Evolutionary conservation across 2,329 filamentous ascomycete species (phyloP), one percentile per base, ranked within the genome.

Genomic region (Colletotrichum eleusines): DNA sequence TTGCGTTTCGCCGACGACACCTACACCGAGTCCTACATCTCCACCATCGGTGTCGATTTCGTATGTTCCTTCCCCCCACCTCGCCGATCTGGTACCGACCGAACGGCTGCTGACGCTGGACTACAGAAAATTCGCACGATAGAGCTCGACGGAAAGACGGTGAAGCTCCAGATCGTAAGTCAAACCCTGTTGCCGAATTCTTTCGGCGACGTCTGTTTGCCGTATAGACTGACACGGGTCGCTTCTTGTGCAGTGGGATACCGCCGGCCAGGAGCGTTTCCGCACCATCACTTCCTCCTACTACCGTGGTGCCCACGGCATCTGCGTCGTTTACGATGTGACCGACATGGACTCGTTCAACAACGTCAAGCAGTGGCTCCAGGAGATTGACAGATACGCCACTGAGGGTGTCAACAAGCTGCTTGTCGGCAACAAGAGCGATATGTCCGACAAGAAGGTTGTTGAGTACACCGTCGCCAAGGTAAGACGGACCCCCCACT

Each of bases 311-410:
- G 96, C 96, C 76, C 96, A 98, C 86, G 96, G 96, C 78, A 99
- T 99, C 86, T 99, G 96, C 86, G 95, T 99, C 77, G 96, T 99
- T 82, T 99, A 98, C 89, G 96, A 99, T 91, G 96, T 99, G 80
- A 99, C 96, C 76, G 96, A 99, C 83, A 98, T 98, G 95, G 96
- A 98, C 84, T 97, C 94, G 38, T 99, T 99, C 94, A 98, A 99
- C 91, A 99, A 98, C 87, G 96, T 99, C 79, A 98, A 99, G 93
- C 96, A 99, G 89, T 99, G 96, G 96, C 90, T 99, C 73, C 96
- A 99, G 84, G 96, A 99, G 87, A 99, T 99, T 78, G 96, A 99
- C 87, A 92, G 96, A 83, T 98, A 99, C 80, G 96, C 96, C 77
- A 99, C 96, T 76, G 96, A 99, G 86, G 96, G 96, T 75, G 96